A percentile compares a stretch with the other conserved stretches of the same genome.
Evolutionary conservation across 306 rosid genomes (phyloP).

Genomic region (Prunus persica): DNA sequence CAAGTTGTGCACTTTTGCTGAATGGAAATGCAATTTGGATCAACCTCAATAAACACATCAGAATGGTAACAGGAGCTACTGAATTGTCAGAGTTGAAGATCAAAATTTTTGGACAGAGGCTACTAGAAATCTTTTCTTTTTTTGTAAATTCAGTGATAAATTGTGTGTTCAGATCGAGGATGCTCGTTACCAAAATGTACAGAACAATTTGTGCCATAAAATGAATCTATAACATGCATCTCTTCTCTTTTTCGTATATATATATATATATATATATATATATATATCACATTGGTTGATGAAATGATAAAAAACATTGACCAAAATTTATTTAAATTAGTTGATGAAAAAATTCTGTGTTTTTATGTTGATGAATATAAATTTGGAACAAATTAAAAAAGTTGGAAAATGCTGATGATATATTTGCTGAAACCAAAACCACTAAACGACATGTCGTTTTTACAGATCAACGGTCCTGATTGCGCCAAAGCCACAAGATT

Average conservation of each 20-base stretch:
- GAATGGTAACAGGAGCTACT: not conserved
- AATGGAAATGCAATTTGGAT: conserved; percentile 2
- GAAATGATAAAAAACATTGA: not conserved
- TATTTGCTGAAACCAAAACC: not conserved
- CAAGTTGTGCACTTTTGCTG: conserved; percentile 31
- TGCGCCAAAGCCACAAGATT: not conserved
- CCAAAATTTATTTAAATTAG: not conserved
- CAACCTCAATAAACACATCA: not conserved
- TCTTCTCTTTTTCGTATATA: not conserved
- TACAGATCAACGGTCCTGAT: not conserved
- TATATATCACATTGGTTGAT: not conserved
- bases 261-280: not conserved
- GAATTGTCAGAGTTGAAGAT: conserved; percentile 5
- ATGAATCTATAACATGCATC: not conserved
- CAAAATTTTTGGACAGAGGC: conserved; percentile 24
- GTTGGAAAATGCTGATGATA: too few relatives aligned
- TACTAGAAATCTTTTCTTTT: not conserved
- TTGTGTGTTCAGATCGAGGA: not conserved
- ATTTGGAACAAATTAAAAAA: too few relatives aligned
- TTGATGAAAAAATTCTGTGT: too few relatives aligned
- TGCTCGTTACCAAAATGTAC: conserved; percentile 21
- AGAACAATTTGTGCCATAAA: conserved; percentile 22
- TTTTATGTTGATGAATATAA: too few relatives aligned
- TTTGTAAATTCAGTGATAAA: conserved; percentile 8
- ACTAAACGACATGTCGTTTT: not conserved